A percentile compares a stretch with the other conserved stretches of the same genome.
Conservation (phyloP, 75 land plant species). For the Picea sitchensis region DNA sequence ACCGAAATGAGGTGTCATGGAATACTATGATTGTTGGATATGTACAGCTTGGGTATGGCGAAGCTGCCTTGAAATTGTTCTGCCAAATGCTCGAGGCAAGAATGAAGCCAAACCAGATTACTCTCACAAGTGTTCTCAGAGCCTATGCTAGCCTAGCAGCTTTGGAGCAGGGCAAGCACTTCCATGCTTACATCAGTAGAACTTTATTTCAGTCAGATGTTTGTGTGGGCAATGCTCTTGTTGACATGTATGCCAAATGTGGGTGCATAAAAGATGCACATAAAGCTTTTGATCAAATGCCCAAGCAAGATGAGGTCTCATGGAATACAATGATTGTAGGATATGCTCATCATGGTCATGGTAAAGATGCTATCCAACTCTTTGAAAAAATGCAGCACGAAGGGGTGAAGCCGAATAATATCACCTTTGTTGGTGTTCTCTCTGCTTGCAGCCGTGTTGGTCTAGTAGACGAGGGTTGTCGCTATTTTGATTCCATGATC, state of each 20-base stretch:
- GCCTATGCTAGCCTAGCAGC: slow-evolving; percentile 35
- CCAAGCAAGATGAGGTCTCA: slow-evolving; percentile 17
- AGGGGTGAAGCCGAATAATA: slow-evolving; percentile 8
- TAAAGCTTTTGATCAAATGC: slow-evolving; percentile 22
- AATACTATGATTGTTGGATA: slow-evolving; percentile 22
- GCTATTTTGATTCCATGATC: slow-evolving; percentile 6
- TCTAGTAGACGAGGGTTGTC: slow-evolving; percentile 1
- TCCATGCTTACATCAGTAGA: slow-evolving; percentile 36
- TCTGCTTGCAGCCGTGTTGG: slow-evolving; percentile 13
- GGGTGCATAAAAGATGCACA: slow-evolving; percentile 41
- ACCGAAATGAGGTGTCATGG: slow-evolving; percentile 20
- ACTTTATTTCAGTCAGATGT: slow-evolving; percentile 17
- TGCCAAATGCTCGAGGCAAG: slow-evolving; percentile 25
- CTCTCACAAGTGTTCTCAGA: slow-evolving; percentile 34
- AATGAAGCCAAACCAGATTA: slow-evolving; percentile 36
- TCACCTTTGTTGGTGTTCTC: slow-evolving; percentile 15
- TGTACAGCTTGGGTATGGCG: background rate
- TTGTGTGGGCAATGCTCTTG: slow-evolving; percentile 43
- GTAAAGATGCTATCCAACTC: slow-evolving; percentile 12
- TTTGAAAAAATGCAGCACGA: slow-evolving; percentile 11
- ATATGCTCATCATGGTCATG: slow-evolving; percentile 43
- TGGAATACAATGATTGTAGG: slow-evolving; percentile 54
- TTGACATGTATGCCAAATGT: slow-evolving; percentile 71
- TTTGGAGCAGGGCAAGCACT: slow-evolving; percentile 39
- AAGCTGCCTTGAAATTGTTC: slow-evolving; percentile 27